Base-by-base conservation (phyloP, 2,329 filamentous ascomycete genomes). In the Cryphonectria carpinicola region DNA sequence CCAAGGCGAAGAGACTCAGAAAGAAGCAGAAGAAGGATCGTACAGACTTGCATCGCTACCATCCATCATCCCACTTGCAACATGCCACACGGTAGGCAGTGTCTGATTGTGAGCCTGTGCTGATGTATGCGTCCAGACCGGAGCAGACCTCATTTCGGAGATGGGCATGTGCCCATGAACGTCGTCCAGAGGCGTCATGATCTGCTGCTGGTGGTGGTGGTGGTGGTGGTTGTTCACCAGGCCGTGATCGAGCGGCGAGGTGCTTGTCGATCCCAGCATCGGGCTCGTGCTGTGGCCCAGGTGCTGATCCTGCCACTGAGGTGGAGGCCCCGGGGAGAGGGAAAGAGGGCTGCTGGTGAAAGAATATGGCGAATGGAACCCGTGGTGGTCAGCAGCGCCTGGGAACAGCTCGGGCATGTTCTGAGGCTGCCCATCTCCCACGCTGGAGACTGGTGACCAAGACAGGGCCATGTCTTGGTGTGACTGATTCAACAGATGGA, bases 141-240 rank as follows among this genome's bases (percentile, higher is more conserved):
- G 49, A 13, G n/a, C 32, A n/a, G 35, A 25, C 37, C 39, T 58
- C 52, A 25, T 22, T 4, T 54, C 43, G 1, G 65, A 41, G 17
- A 62, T 25, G 6, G 65, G 14, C 52, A 49, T 7, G 17, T 41
- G 25, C 37, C 41, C 28, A 5, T 68, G 62, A 22, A 63, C 13
- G 7, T 25, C 32, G 7, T 68, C 41, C 58, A 69, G 7, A 14
- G 66, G 56, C 10, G 62, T 28, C 67, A 69, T 65, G 22, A 58
- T 8, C 64, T 65, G 62, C n/a, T 73, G 64, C 4, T 65, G 67
- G 19, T 39, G 62, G 28, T 73, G 64, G 6, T 65, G 67, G 19
- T 39, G 37, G 37, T 39, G 37, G 10, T 39, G 37, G 1, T 3
- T 32, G 32, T 32, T 1, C 32, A 43, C 25, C 52, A 39, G 54